Evolutionary conservation across 116 monocot species (phyloP).

Genomic region (Iris pallida): DNA sequence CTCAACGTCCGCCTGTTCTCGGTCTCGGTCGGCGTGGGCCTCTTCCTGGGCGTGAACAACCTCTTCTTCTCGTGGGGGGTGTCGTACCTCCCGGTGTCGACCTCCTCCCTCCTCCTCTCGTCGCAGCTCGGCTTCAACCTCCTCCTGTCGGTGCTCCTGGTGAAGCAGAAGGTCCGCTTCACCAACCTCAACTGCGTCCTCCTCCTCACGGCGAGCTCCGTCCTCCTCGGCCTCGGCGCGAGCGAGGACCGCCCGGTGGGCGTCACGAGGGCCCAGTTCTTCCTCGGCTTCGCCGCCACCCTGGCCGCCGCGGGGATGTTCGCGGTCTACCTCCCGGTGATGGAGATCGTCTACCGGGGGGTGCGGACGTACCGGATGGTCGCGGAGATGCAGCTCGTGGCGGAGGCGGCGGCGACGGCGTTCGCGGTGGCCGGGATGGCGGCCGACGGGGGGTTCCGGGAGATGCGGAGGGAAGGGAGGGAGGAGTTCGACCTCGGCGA

Average conservation of each 20-base stretch:
- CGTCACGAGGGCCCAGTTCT: slow-evolving; percentile 24
- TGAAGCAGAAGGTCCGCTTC: slow-evolving; percentile 37
- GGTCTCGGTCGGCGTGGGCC: slow-evolving; percentile 30
- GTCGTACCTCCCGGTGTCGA: slow-evolving; percentile 66
- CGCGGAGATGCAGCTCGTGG: slow-evolving; percentile 62
- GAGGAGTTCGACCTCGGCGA: slow-evolving; percentile 37
- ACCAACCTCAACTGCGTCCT: slow-evolving; percentile 53
- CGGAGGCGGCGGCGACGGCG: slow-evolving; percentile 53
- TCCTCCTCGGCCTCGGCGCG: slow-evolving; percentile 30
- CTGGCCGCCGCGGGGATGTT: slow-evolving; percentile 59
- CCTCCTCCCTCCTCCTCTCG: slow-evolving; percentile 59
- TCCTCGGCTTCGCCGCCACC: slow-evolving; percentile 42
- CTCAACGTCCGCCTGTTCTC: slow-evolving; percentile 26
- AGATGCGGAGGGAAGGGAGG: slow-evolving; percentile 14
- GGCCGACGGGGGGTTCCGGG: slow-evolving; percentile 15
- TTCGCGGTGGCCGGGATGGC: slow-evolving; percentile 39
- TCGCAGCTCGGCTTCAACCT: slow-evolving; percentile 66
- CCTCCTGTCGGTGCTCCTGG: slow-evolving; percentile 42
- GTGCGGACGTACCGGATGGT: slow-evolving; percentile 30
- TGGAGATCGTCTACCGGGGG: slow-evolving; percentile 47
- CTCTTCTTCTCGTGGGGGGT: slow-evolving; percentile 54
- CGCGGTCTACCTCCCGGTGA: slow-evolving; percentile 56
- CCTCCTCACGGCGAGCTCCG: slow-evolving; percentile 45
- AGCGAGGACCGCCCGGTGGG: slow-evolving; percentile 31
- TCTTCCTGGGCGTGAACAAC: slow-evolving; percentile 63